Conservation (phyloP, 108 stramenopile genomes). For the Nitzschia palea region DNA sequence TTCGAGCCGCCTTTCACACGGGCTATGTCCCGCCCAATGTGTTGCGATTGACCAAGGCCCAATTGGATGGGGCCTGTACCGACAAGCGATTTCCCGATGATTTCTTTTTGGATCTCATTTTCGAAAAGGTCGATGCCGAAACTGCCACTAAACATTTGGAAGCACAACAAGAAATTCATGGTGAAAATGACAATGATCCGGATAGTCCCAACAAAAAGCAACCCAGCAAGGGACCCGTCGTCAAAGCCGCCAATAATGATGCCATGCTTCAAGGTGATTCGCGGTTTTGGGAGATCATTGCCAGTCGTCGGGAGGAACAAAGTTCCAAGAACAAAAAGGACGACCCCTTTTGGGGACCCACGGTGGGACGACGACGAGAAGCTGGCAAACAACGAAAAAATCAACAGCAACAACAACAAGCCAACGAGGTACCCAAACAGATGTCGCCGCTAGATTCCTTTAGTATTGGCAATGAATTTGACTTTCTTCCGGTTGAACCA, state of each 20-base stretch:
- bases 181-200: conserved; percentile 5
- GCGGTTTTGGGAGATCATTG: conserved; percentile 86
- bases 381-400: conserved; percentile 19
- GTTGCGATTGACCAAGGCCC: conserved; percentile 86
- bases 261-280: conserved; percentile 85
- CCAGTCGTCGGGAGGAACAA: conserved; percentile 61
- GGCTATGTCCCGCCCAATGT: conserved; percentile 91
- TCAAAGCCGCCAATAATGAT: conserved; percentile 75
- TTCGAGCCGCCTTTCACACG: conserved; percentile 96
- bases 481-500: conserved; percentile 47
- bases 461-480: conserved; percentile 81
- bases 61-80: conserved; percentile 93
- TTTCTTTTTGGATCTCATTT: conserved; percentile 94
- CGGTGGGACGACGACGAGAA: conserved; percentile 72
- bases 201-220: conserved; percentile 4
- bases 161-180: conserved; percentile 23
- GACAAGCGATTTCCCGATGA: conserved; percentile 89
- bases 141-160: conserved; percentile 60
- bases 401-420: not conserved
- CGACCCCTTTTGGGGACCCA: conserved; percentile 61
- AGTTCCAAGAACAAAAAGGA: conserved; percentile 16
- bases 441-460: conserved; percentile 53
- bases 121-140: conserved; percentile 85
- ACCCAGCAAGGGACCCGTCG: conserved; percentile 43
- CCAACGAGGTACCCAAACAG: conserved; percentile 20